Percentiles rank a stretch among this genome's conserved stretches.
phyloP scores from a whole-genome alignment of 1,139 yeast species.

The Candida anutae region DNA sequence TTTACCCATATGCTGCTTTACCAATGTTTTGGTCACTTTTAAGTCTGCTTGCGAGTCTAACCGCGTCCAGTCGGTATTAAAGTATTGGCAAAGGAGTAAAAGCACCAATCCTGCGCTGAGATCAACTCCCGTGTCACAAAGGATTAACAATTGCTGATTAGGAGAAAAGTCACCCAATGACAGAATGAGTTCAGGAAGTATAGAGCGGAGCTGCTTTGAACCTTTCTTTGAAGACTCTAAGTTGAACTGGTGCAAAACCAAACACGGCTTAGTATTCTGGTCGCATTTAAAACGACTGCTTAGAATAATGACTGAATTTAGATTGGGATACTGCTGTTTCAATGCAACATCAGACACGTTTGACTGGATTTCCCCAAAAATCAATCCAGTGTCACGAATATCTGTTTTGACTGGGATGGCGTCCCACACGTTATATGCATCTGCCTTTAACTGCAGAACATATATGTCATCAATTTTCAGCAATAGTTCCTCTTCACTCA shows the following conservation, averaged over 20 bases:
- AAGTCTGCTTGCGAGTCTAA: conserved; percentile 4
- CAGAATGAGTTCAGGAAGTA: conserved; percentile 31
- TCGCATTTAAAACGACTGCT: conserved; percentile 16
- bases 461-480: not conserved
- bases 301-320: conserved; percentile 16
- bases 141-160: conserved; percentile 23
- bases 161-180: conserved; percentile 5
- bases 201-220: conserved; percentile 43
- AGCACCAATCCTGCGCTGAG: conserved; percentile 56
- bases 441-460: not conserved
- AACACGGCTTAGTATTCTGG: not conserved
- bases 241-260: conserved; percentile 9
- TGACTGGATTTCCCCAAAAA: conserved; percentile 20
- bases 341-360: conserved; percentile 9
- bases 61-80: conserved; percentile 32
- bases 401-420: conserved; percentile 7
- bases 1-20: conserved; percentile 50
- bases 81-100: conserved; percentile 41
- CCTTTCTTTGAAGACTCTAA: conserved; percentile 53
- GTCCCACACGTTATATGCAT: too few species aligned
- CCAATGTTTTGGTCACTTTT: conserved; percentile 39
- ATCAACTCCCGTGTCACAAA: conserved; percentile 64
- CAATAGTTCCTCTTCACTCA: conserved; percentile 15
- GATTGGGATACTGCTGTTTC: conserved; percentile 6
- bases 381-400: conserved; percentile 17